Conservation (phyloP, 371 early-diverging fungal genomes). For the Dinochytrium kinnereticum region DNA sequence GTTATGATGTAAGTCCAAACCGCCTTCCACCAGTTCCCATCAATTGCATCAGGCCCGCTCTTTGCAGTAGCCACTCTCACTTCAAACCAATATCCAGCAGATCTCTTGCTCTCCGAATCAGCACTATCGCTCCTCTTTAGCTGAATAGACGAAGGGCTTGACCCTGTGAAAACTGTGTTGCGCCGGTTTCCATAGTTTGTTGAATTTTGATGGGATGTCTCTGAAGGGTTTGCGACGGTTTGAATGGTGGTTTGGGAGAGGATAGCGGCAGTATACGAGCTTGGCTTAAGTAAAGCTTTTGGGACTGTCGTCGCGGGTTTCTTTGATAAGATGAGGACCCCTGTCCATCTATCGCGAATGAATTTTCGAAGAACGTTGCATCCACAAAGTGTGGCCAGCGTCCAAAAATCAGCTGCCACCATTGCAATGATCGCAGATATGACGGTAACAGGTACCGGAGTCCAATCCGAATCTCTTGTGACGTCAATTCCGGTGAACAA, state of each 20-base stretch:
- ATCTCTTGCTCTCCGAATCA: not conserved
- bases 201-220: not conserved
- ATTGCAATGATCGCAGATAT: not conserved
- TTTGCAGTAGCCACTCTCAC: not conserved
- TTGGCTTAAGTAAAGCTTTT: not conserved
- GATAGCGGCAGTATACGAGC: not conserved
- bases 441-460: not conserved
- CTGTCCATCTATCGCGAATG: not conserved
- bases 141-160: conserved; percentile 4
- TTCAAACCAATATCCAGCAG: not conserved
- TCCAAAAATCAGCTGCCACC: not conserved
- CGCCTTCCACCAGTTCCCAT: not conserved
- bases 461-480: not conserved
- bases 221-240: not conserved
- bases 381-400: not conserved
- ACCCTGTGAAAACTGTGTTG: not conserved
- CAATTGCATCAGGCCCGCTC: not conserved
- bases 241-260: conserved; percentile 1
- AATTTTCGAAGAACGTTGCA: conserved; percentile 1
- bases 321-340: not conserved
- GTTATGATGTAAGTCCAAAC: not conserved
- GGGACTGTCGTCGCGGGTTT: not conserved
- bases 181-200: not conserved
- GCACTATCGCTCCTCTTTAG: not conserved
- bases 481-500: not conserved